Conservation (phyloP, 1,139 yeast genomes). For the Spathaspora jeffriesii region DNA sequence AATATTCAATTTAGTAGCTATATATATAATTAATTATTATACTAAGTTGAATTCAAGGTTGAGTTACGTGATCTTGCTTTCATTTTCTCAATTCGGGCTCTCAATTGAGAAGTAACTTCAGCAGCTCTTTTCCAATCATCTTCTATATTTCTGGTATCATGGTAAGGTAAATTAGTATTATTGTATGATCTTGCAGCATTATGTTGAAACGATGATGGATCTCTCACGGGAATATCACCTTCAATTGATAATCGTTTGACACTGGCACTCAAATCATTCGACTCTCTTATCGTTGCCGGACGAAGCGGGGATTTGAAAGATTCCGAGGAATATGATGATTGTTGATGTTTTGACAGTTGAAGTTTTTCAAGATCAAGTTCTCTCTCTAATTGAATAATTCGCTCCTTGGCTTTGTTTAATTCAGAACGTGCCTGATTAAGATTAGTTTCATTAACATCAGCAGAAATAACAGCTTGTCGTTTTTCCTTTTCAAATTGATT, state of each 20-base stretch:
- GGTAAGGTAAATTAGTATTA: background rate
- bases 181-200: conserved; percentile 3
- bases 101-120: conserved; percentile 81
- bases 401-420: conserved; percentile 12
- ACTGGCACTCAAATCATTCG: conserved; percentile 44
- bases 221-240: conserved; percentile 17
- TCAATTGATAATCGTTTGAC: conserved; percentile 49
- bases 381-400: conserved; percentile 17
- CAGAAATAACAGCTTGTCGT: conserved; percentile 9
- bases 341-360: conserved; percentile 8
- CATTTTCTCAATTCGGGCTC: conserved; percentile 90
- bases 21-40: background rate
- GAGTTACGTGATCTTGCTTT: conserved; percentile 42
- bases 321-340: conserved; percentile 7
- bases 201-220: background rate
- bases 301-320: conserved; percentile 3
- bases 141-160: conserved; percentile 24
- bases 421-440: conserved; percentile 12
- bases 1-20: background rate
- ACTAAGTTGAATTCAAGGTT: conserved; percentile 3
- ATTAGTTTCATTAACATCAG: conserved; percentile 13
- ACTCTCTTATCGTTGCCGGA: conserved; percentile 4
- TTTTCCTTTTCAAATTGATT: conserved; percentile 10
- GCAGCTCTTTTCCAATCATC: conserved; percentile 92
- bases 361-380: conserved; percentile 13